Conservation (phyloP, 148 eudicot species). For the Vaccinium macrocarpon region DNA sequence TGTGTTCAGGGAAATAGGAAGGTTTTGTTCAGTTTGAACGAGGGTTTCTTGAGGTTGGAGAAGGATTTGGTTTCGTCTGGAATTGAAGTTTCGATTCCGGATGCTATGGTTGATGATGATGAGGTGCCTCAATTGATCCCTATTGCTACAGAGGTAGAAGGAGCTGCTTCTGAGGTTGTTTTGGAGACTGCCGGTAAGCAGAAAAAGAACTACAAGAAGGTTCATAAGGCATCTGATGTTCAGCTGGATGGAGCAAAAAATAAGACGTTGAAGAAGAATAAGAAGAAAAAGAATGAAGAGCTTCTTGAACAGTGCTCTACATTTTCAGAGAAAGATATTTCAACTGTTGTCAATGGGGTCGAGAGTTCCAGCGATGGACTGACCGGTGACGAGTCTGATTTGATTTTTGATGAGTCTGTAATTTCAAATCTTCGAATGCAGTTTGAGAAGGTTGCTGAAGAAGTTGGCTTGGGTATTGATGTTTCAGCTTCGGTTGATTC, state of each 20-base stretch:
- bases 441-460: conserved; percentile 88
- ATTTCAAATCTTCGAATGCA: conserved; percentile 88
- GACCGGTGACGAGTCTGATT: conserved; percentile 20
- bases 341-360: conserved; percentile 25
- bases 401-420: conserved; percentile 41
- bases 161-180: conserved; percentile 11
- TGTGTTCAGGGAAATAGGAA: conserved; percentile 90
- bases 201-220: conserved; percentile 31
- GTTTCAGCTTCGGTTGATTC: conserved; percentile 41
- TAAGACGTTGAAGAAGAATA: conserved; percentile 28
- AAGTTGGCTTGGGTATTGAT: conserved; percentile 54
- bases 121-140: conserved; percentile 59
- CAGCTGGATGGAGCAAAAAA: conserved; percentile 1
- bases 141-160: conserved; percentile 25
- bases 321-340: conserved; percentile 18
- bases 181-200: background rate
- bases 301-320: conserved; percentile 8
- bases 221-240: conserved; percentile 7
- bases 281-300: conserved; percentile 33
- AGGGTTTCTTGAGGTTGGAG: conserved; percentile 80
- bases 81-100: conserved; percentile 46
- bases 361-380: background rate
- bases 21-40: conserved; percentile 59
- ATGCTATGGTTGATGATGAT: conserved; percentile 30
- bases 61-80: conserved; percentile 60